phyloP scores from a whole-genome alignment of 192 early-diverging fungal genomes.

The Coemansia sp. region DNA sequence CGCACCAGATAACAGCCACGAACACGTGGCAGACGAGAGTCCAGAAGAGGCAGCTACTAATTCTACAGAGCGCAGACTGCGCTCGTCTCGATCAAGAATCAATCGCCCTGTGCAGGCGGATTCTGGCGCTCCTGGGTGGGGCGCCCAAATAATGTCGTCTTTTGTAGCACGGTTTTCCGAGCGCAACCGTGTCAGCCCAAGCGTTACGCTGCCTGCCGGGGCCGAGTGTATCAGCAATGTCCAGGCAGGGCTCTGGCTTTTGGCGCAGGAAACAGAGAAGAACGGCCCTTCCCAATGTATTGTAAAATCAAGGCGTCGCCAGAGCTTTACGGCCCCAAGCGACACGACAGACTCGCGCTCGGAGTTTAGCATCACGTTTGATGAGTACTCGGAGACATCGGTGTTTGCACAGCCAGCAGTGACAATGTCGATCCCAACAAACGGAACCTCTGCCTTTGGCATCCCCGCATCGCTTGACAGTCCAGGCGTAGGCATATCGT shows the following conservation, averaged over 20 bases:
- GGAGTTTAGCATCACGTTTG: conserved; percentile 23
- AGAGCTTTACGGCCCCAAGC: conserved; percentile 20
- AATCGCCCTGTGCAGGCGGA: neutral
- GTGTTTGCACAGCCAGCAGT: conserved; percentile 19
- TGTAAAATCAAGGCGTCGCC: conserved; percentile 31
- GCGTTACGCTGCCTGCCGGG: conserved; percentile 19
- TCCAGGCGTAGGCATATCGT: conserved; percentile 2
- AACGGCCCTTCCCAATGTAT: conserved; percentile 18
- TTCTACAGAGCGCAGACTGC: neutral
- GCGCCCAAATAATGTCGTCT: conserved; percentile 4
- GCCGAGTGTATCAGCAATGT: conserved; percentile 29
- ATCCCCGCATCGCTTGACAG: neutral
- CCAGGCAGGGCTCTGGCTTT: conserved; percentile 31
- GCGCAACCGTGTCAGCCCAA: conserved; percentile 7
- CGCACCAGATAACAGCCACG: neutral
- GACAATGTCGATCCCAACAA: conserved; percentile 6
- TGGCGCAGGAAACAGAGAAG: conserved; percentile 30
- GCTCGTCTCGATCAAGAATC: neutral
- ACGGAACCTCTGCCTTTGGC: conserved; percentile 5
- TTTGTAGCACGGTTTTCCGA: conserved; percentile 18
- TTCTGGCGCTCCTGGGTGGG: conserved; percentile 9
- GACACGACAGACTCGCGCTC: conserved; percentile 25
- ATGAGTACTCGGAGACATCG: conserved; percentile 21
- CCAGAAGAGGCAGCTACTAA: neutral
- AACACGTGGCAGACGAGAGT: neutral